phyloP scores from a whole-genome alignment of 139 green algal species.

The Pleodorina starrii region DNA sequence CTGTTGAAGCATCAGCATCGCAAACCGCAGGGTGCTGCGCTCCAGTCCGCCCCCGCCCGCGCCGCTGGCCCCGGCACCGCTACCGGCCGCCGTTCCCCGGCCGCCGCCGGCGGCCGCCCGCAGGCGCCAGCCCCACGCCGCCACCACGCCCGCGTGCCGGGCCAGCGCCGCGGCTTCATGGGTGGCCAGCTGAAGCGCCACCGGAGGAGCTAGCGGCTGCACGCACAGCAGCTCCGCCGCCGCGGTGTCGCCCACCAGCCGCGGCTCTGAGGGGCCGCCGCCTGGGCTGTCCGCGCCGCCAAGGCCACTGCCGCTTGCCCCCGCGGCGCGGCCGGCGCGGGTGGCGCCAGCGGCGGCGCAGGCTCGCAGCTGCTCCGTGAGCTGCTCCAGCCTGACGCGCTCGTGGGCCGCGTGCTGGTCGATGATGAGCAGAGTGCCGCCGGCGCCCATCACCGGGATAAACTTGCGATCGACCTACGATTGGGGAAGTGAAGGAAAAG shows the following conservation, averaged over 20 bases:
- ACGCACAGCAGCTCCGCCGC: not conserved
- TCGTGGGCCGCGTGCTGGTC: slow-evolving; percentile 85
- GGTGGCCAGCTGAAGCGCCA: not conserved
- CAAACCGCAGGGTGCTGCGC: too few species aligned
- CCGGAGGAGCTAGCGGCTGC: not conserved
- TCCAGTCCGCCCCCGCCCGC: not conserved
- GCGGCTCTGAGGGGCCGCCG: too few species aligned
- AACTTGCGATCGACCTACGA: slow-evolving; percentile 80
- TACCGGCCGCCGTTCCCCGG: not conserved
- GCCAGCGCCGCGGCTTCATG: not conserved
- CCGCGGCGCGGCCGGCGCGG: too few species aligned
- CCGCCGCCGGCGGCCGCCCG: not conserved
- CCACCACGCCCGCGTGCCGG: not conserved
- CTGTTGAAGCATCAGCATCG: not conserved
- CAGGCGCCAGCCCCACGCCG: slow-evolving; percentile 34
- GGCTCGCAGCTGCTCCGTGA: slow-evolving; percentile 16
- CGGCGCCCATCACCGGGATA: slow-evolving; percentile 52
- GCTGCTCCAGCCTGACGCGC: slow-evolving; percentile 53
- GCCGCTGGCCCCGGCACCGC: not conserved
- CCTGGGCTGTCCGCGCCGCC: too few species aligned
- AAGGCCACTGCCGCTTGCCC: not conserved
- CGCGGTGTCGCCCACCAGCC: too few species aligned
- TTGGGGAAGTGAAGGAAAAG: not conserved
- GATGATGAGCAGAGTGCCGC: slow-evolving; percentile 68
- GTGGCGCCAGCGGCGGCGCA: not conserved